A percentile compares a stretch with the other conserved stretches of the same genome.
Conservation (phyloP, 2,329 filamentous ascomycete species). For the Diaporthe eres region DNA sequence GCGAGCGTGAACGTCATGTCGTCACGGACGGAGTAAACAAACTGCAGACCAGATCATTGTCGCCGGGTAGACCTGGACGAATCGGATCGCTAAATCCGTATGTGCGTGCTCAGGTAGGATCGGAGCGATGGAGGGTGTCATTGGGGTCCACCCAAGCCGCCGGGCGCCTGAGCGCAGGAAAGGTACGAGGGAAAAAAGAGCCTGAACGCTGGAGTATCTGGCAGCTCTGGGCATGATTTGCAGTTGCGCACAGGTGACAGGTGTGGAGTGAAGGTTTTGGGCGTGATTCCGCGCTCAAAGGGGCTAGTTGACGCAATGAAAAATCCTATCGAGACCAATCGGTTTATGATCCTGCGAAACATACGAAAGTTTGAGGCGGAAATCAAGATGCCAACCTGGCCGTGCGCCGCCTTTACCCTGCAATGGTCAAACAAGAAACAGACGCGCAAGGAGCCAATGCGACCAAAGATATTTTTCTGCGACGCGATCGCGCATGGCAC, state of each 20-base stretch:
- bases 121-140: background rate
- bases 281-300: constrained; percentile 23
- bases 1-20: background rate
- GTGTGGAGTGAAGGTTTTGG: constrained; percentile 25
- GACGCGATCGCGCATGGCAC: constrained; percentile 21
- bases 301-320: constrained; percentile 25
- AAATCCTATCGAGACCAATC: constrained; percentile 27
- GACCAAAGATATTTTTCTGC: constrained; percentile 17
- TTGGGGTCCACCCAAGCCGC: background rate
- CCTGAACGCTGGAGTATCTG: background rate
- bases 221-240: background rate
- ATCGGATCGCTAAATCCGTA: background rate
- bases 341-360: constrained; percentile 13
- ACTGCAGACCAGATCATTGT: background rate
- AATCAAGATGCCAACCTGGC: constrained; percentile 15
- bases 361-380: constrained; percentile 26
- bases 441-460: constrained; percentile 22
- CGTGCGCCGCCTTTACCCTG: constrained; percentile 14
- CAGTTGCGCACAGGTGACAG: constrained; percentile 19
- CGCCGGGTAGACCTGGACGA: background rate
- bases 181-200: background rate
- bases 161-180: constrained; percentile 13
- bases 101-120: constrained; percentile 19
- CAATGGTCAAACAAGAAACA: constrained; percentile 31
- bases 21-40: background rate